phyloP scores from a whole-genome alignment of 345 rosid species.

The Eucalyptus cloeziana region DNA sequence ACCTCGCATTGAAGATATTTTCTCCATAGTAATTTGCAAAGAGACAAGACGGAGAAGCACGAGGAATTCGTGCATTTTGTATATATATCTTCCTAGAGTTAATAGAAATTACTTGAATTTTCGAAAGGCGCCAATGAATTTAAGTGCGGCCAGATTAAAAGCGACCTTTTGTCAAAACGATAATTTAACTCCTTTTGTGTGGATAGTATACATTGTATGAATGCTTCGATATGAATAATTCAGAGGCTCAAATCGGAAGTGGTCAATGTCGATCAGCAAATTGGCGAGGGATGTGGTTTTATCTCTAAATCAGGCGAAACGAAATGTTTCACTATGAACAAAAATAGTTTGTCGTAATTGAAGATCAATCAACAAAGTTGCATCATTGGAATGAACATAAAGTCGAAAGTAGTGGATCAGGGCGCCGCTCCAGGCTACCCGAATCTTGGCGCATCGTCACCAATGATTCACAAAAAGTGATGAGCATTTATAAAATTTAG shows the following conservation, averaged over 20 bases:
- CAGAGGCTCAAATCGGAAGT: background rate
- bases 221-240: background rate
- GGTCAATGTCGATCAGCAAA: background rate
- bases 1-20: background rate
- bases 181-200: background rate
- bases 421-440: too few species aligned
- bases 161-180: background rate
- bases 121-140: background rate
- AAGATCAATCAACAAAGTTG: background rate
- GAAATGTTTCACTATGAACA: background rate
- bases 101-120: background rate
- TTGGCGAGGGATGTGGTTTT: background rate
- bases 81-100: background rate
- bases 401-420: fast-evolving
- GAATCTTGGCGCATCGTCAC: too few species aligned
- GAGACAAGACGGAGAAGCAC: background rate
- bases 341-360: fast-evolving
- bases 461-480: too few species aligned
- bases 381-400: background rate
- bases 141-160: background rate
- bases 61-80: background rate
- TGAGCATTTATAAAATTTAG: too few species aligned
- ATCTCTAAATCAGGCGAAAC: background rate
- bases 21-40: background rate
- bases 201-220: background rate